A percentile compares a stretch with the other conserved stretches of the same genome.
Conservation (phyloP, 129 eudicot species). For the Chrysanthemum makinoi region DNA sequence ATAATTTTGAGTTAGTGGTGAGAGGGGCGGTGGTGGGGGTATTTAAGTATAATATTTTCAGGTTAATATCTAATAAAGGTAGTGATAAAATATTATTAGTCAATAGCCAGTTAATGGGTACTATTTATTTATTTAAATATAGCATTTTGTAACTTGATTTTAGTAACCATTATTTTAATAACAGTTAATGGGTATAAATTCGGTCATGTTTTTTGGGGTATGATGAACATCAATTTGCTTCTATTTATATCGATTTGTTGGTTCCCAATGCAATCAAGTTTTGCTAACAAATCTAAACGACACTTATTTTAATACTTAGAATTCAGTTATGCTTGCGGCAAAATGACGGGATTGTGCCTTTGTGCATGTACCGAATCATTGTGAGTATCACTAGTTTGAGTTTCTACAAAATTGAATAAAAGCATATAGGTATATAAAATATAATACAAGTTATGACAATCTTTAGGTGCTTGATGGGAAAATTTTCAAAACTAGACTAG, state of each 20-base stretch:
- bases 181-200: neutral
- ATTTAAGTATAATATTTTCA: constrained; percentile 10
- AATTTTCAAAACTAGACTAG: too few species aligned
- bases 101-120: neutral
- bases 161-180: neutral
- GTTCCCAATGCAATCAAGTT: constrained; percentile 21
- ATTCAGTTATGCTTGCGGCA: constrained; percentile 1
- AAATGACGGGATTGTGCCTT: too few species aligned
- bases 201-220: neutral
- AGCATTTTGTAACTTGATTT: neutral
- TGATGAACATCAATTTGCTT: constrained; percentile 3
- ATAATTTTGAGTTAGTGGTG: neutral
- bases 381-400: too few species aligned
- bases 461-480: too few species aligned
- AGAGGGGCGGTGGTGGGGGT: constrained; percentile 19
- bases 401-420: too few species aligned
- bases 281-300: neutral
- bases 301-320: neutral
- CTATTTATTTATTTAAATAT: neutral
- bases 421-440: too few species aligned
- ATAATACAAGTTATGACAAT: too few species aligned
- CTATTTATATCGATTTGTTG: constrained; percentile 26
- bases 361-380: too few species aligned
- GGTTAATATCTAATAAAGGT: constrained; percentile 14
- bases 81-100: neutral